A percentile compares a stretch with the other conserved stretches of the same genome.
These are phyloP conservation scores for Cucurbita maxima DNA, from an alignment of 306 rosid genomes.

Conservation along the genomic window DNA sequence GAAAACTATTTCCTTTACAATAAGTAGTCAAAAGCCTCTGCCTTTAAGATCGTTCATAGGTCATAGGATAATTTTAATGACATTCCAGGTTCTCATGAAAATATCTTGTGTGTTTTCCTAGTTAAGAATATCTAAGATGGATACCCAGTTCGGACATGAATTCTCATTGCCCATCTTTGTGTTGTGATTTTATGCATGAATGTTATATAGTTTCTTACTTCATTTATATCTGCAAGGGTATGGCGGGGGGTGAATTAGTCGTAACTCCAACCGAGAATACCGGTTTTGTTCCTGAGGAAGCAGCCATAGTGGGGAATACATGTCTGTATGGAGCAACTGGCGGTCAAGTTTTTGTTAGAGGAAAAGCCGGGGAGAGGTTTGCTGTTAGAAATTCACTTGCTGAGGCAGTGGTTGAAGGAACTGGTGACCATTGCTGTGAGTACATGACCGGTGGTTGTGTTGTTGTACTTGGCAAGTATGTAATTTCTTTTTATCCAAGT, in stretches of 20 bases:
- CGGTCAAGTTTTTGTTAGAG: constrained; percentile 85
- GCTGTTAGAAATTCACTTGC: constrained; percentile 99
- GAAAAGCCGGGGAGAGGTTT: constrained; percentile 94
- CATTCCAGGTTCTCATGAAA: background rate
- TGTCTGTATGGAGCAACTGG: constrained; percentile 99
- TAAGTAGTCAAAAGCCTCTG: background rate
- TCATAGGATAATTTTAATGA: background rate
- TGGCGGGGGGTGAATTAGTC: constrained; percentile 93
- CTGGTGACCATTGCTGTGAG: constrained; percentile 94
- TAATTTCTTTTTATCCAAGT: constrained; percentile 13
- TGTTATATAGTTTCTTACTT: constrained; percentile 13
- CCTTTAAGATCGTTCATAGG: background rate
- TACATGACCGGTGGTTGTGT: constrained; percentile 99
- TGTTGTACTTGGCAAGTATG: constrained; percentile 91
- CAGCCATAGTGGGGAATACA: constrained; percentile 92
- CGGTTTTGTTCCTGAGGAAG: constrained; percentile 85
- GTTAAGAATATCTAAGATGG: too few relatives aligned
- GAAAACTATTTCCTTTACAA: background rate
- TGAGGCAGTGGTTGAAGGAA: constrained; percentile 91
- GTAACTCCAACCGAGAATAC: constrained; percentile 68
- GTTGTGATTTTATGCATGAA: background rate
- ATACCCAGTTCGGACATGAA: too few relatives aligned
- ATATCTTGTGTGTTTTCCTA: background rate
- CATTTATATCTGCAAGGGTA: constrained; percentile 48
- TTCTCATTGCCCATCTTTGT: background rate